phyloP scores from a whole-genome alignment of 2,329 filamentous ascomycete genomes.

The Fonsecaea nubica region DNA sequence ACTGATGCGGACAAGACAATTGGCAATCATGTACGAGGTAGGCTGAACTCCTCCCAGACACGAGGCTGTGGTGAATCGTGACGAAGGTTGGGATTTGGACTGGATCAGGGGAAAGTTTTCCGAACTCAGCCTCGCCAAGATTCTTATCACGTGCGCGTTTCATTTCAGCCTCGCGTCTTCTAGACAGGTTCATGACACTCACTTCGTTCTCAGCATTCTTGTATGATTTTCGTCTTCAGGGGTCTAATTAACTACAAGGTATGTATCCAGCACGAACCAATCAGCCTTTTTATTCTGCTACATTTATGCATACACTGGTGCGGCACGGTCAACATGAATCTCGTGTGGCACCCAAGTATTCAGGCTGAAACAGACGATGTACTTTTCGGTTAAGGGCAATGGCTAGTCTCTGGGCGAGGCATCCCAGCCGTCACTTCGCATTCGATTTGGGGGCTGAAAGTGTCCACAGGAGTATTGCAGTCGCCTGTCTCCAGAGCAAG shows the following conservation, averaged over 20 bases:
- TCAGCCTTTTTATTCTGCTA: not conserved
- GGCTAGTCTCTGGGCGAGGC: not conserved
- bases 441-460: not conserved
- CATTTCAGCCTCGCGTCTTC: not conserved
- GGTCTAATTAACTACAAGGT: no score
- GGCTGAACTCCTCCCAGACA: not conserved
- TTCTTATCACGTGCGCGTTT: not conserved
- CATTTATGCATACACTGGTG: not conserved
- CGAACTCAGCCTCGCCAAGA: not conserved
- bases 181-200: not conserved
- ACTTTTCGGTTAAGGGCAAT: slow-evolving; percentile 6
- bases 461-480: not conserved
- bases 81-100: not conserved
- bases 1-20: not conserved
- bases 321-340: not conserved
- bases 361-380: slow-evolving; percentile 15
- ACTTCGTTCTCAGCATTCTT: not conserved
- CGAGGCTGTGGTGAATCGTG: not conserved
- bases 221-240: not conserved
- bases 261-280: not conserved
- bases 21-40: no score
- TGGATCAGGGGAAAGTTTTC: not conserved
- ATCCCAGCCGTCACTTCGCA: slow-evolving; percentile 5
- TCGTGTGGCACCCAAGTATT: not conserved
- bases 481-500: not conserved